Evolutionary conservation across 2,329 filamentous ascomycete genomes (phyloP), one percentile per base, ranked within the genome.

Genomic region (Nannizzia gypsea): DNA sequence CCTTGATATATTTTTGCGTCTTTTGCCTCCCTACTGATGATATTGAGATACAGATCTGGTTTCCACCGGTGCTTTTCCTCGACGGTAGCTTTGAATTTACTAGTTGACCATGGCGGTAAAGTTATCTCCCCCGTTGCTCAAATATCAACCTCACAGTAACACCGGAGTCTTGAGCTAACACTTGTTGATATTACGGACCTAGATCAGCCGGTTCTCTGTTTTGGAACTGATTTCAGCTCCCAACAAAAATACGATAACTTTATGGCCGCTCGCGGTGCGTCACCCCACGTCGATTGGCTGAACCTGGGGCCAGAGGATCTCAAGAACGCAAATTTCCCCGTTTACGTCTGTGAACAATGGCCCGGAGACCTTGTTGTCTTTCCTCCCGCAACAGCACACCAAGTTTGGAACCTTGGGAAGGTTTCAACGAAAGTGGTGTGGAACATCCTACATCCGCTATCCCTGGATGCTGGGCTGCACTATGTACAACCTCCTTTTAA

Each of bases 61-160:
- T 72, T 73, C 54, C 70, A 73, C 58, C 67, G 70, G 59, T 72
- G 71, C 59, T 72, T 72, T 54, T 72, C 70, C 20, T 71, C 68
- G 59, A 72, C 71, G 0, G 67, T 72, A 48, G 70, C 71, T 9
- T 62, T 72, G 24, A 72, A 72, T 57, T 64, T 73, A 31, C 57
- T 73, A 13, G 62, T 72, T 28, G 69, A 71, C 60, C 67, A 68
- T 5, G 67, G 71, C 59, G 66, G 67, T 70, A 62, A 38, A 62
- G 60, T 20, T 31, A 8, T 40, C 22, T 11, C 22, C 13, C 28
- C 42, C 20, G 6, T 22, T 34, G 1, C 2, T 22, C 11, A 24
- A 48, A 9, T 26, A 15, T 24, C 20, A 22, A 34, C 11, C 26
- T 22, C 11, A 26, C 20, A 24, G 44, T 24, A 5, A n/a, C 11